Conservation (phyloP, 495 filamentous ascomycete species). For the Aspergillus baeticus region DNA sequence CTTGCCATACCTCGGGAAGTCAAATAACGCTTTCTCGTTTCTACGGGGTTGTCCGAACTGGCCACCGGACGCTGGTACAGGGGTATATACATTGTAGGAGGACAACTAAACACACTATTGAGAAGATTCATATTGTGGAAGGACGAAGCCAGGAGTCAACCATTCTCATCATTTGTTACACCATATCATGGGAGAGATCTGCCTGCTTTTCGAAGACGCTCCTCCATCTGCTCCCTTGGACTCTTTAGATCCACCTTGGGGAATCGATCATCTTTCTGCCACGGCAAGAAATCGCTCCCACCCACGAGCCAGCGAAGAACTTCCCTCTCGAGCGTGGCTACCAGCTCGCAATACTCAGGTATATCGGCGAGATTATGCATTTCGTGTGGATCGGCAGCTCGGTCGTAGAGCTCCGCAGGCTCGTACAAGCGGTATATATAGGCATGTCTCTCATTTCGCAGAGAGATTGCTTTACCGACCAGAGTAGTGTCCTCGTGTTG, state of each 20-base stretch:
- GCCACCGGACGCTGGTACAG: too few species aligned
- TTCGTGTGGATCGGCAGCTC: conserved; percentile 18
- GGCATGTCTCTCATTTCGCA: conserved; percentile 21
- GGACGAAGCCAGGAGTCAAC: too few species aligned
- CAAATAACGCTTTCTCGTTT: too few species aligned
- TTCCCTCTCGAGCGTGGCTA: conserved; percentile 17
- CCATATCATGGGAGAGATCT: too few species aligned
- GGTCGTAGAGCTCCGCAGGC: conserved; percentile 26
- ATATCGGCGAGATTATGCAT: conserved; percentile 24
- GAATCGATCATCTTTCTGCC: conserved; percentile 20
- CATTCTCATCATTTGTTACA: too few species aligned
- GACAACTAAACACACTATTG: too few species aligned
- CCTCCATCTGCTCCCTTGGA: conserved; percentile 19
- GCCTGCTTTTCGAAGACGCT: conserved; percentile 1
- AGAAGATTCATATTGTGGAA: too few species aligned
- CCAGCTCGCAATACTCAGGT: conserved; percentile 8
- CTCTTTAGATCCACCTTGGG: conserved; percentile 22
- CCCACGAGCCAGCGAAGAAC: conserved; percentile 23
- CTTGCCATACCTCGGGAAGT: too few species aligned
- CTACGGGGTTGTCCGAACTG: too few species aligned
- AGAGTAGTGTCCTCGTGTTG: conserved; percentile 28
- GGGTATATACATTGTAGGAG: too few species aligned
- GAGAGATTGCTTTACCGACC: conserved; percentile 26
- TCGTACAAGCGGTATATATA: conserved; percentile 30
- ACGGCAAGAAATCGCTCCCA: conserved; percentile 20